Conservation (phyloP, 208 protist species). For the Acanthamoeba royreba region DNA sequence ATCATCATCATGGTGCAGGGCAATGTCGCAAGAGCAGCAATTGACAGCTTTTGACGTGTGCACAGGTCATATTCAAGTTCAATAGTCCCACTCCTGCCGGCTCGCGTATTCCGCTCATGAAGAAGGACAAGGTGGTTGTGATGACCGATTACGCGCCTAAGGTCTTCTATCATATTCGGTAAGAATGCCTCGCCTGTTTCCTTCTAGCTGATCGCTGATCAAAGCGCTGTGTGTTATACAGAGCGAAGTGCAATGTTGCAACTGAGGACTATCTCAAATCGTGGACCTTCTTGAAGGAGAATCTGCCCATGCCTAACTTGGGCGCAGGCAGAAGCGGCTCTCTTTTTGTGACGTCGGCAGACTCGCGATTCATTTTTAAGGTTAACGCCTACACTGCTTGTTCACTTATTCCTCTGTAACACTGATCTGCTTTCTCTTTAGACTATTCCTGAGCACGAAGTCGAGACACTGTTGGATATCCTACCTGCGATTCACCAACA, state of each 20-base stretch:
- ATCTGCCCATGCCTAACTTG: background rate
- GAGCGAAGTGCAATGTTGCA: background rate
- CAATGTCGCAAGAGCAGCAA: too few species aligned
- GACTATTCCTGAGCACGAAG: slow-evolving; percentile 8
- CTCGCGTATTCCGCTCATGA: background rate
- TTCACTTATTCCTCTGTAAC: background rate
- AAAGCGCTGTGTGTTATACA: background rate
- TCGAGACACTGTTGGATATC: slow-evolving; percentile 11
- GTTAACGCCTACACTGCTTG: background rate
- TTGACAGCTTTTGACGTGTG: background rate
- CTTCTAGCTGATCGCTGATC: background rate
- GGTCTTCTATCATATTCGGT: background rate
- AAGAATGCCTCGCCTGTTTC: background rate
- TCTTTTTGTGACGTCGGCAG: background rate
- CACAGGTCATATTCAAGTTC: background rate
- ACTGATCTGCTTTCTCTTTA: background rate
- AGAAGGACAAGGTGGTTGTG: slow-evolving; percentile 23
- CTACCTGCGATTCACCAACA: background rate
- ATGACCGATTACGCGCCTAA: background rate
- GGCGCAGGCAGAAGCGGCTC: slow-evolving; percentile 14
- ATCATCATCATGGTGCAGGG: background rate
- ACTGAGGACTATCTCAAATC: background rate
- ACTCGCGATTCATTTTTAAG: background rate
- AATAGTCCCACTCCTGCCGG: background rate
- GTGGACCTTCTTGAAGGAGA: slow-evolving; percentile 7